Evolutionary conservation across 2,329 filamentous ascomycete species (phyloP).

Genomic region (Thermoascus crustaceus): DNA sequence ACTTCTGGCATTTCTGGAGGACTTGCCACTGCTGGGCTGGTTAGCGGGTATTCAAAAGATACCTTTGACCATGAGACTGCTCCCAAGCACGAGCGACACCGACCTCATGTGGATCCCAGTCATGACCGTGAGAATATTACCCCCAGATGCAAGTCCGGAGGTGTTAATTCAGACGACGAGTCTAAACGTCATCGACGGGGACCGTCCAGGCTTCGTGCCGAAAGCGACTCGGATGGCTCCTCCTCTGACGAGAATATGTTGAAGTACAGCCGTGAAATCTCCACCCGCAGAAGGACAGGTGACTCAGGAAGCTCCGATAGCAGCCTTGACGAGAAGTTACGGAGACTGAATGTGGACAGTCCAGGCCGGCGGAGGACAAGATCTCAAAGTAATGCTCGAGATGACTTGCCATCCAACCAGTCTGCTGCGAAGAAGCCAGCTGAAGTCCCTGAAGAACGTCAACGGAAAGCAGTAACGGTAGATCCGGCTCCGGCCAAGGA

Average conservation of each 20-base stretch:
- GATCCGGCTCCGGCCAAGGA: slow-evolving; percentile 38
- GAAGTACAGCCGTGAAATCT: slow-evolving; percentile 21
- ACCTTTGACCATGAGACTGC: slow-evolving; percentile 19
- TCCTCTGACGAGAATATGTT: slow-evolving; percentile 27
- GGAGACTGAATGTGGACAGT: slow-evolving; percentile 14
- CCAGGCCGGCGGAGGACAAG: slow-evolving; percentile 12
- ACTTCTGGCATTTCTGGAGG: slow-evolving; percentile 16
- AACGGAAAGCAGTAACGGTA: slow-evolving; percentile 19
- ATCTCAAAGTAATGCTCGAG: neutral
- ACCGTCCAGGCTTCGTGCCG: slow-evolving; percentile 15
- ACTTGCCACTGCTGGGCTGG: slow-evolving; percentile 29
- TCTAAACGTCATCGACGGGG: too few species aligned
- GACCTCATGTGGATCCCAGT: slow-evolving; percentile 14
- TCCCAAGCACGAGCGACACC: slow-evolving; percentile 16
- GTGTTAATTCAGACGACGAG: too few species aligned
- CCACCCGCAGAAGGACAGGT: slow-evolving; percentile 16
- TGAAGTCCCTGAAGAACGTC: slow-evolving; percentile 13
- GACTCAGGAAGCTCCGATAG: slow-evolving; percentile 20
- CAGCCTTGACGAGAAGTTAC: slow-evolving; percentile 12
- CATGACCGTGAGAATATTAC: slow-evolving; percentile 7
- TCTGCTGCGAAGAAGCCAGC: slow-evolving; percentile 13
- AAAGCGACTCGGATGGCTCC: slow-evolving; percentile 20
- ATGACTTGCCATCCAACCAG: slow-evolving; percentile 7
- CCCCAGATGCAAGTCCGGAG: too few species aligned
- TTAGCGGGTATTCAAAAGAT: slow-evolving; percentile 28